Evolutionary conservation across 2,329 filamentous ascomycete species (phyloP).

Genomic region (Aspergillus sp.): DNA sequence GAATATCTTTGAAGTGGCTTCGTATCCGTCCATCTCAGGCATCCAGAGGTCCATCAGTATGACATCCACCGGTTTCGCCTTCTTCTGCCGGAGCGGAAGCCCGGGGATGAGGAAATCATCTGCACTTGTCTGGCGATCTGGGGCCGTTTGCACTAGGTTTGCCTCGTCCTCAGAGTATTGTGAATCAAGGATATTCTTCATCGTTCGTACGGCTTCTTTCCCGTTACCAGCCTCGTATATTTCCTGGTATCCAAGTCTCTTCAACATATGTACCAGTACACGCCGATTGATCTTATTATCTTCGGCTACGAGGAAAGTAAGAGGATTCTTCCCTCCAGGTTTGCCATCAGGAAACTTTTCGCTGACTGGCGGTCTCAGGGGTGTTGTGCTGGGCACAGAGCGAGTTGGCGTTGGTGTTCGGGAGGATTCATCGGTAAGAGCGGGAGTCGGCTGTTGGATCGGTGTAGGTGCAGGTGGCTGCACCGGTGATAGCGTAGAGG

Average conservation of each 20-base stretch:
- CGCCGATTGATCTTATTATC: constrained; percentile 72
- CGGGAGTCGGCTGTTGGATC: constrained; percentile 31
- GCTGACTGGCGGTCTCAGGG: constrained; percentile 27
- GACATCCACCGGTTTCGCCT: constrained; percentile 55
- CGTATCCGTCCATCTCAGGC: constrained; percentile 71
- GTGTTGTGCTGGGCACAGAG: constrained; percentile 20
- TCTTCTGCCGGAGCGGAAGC: constrained; percentile 24
- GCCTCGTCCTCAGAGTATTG: constrained; percentile 15
- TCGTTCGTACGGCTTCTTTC: constrained; percentile 64
- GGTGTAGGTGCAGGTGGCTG: constrained; percentile 27
- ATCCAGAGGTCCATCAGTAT: constrained; percentile 77
- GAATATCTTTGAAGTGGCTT: constrained; percentile 64
- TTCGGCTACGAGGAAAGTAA: constrained; percentile 69
- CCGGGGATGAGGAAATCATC: constrained; percentile 18
- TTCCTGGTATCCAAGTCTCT: constrained; percentile 64
- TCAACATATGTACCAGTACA: constrained; percentile 65
- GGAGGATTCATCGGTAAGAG: constrained; percentile 27
- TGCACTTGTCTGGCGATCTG: constrained; percentile 4
- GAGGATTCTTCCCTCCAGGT: constrained; percentile 59
- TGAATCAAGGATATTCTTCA: constrained; percentile 46
- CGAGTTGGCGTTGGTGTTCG: constrained; percentile 24
- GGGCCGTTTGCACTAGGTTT: constrained; percentile 19
- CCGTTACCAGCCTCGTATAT: constrained; percentile 68
- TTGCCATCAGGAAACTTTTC: constrained; percentile 52
- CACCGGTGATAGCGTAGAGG: constrained; percentile 21